Evolutionary conservation across 768 basidiomycete genomes (phyloP), one percentile per base, ranked within the genome.

Genomic region (Pleurotus platypus): DNA sequence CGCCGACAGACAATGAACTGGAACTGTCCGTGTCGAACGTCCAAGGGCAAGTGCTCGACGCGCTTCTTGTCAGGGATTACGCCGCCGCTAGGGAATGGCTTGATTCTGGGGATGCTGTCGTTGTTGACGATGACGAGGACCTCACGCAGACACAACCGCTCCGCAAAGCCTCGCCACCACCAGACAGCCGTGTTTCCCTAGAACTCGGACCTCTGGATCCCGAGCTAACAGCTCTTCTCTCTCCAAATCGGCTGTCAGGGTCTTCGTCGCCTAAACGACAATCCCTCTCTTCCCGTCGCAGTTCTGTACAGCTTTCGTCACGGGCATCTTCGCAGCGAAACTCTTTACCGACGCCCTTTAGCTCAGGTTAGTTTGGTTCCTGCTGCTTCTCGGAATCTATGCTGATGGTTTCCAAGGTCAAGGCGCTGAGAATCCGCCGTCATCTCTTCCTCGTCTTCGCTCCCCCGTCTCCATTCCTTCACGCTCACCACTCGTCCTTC

Each of bases 191-290:
- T 70, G 66, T 16, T 68, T 71, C 40, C 70, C 67, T 3, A 77
- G 85, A 86, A 62, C 68, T 89, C 6, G 73, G 71, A 38, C 68
- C 76, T 6, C 70, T 90, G 0, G 87, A 90, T 60, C 80, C 87
- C 7, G 86, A 87, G 61, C 77, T 90, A 0, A 78, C 83, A 2
- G 83, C 83, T 7, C 73, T 90, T 13, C 74, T 89, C 24, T 84
- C 80, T 57, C 84, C 87, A 2, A 74, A 85, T 58, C 70, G 63
- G 22, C 53, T 65, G 38, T 57, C 43, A 7, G 22, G 18, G 8
- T 40, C 50, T 9, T 53, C 50, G 4, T 53, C 50, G 7, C 50
- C 50, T 4, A 40, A 53, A 38, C 38, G n/a, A 30, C 4, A n/a
- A 18, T 38, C 39, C 56, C 1, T 64, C 65, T 39, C 66, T 60